Evolutionary conservation across 2,329 filamentous ascomycete species (phyloP).

Genomic region (Aschersonia sp.): DNA sequence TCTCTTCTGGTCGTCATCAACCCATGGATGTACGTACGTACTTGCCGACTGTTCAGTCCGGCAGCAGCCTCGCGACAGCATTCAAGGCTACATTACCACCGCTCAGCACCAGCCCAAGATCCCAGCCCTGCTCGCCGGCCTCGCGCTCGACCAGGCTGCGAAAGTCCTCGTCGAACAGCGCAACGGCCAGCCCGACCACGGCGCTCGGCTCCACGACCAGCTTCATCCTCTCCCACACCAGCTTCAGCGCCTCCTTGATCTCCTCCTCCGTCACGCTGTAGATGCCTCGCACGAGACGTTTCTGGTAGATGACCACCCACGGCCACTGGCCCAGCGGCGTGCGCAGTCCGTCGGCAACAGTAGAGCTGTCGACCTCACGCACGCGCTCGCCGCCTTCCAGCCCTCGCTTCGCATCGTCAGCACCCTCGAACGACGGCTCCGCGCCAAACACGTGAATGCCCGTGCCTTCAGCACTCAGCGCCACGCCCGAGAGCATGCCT

Average conservation of each 20-base stretch:
- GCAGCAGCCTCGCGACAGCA: conserved; percentile 29
- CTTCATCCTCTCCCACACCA: conserved; percentile 83
- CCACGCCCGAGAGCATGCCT: conserved; percentile 73
- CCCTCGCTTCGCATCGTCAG: conserved; percentile 67
- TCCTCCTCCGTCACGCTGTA: conserved; percentile 67
- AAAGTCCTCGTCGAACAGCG: conserved; percentile 78
- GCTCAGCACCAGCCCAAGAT: conserved; percentile 44
- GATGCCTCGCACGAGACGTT: conserved; percentile 54
- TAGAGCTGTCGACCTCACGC: conserved; percentile 51
- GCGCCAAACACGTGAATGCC: conserved; percentile 70
- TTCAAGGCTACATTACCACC: conserved; percentile 47
- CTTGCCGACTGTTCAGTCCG: background rate
- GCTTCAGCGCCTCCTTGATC: conserved; percentile 60
- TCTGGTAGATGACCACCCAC: conserved; percentile 64
- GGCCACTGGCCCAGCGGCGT: conserved; percentile 67
- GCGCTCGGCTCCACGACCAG: conserved; percentile 80
- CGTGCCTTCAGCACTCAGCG: conserved; percentile 59
- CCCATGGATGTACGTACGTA: background rate
- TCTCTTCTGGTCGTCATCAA: no score
- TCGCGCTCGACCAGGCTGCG: conserved; percentile 53
- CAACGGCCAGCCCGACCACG: conserved; percentile 71
- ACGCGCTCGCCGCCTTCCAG: conserved; percentile 51
- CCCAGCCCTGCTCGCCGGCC: conserved; percentile 61
- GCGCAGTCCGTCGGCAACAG: conserved; percentile 77
- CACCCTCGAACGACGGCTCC: conserved; percentile 71